Conservation (phyloP, 1,139 yeast genomes). For the Taphrina wiesneri region DNA sequence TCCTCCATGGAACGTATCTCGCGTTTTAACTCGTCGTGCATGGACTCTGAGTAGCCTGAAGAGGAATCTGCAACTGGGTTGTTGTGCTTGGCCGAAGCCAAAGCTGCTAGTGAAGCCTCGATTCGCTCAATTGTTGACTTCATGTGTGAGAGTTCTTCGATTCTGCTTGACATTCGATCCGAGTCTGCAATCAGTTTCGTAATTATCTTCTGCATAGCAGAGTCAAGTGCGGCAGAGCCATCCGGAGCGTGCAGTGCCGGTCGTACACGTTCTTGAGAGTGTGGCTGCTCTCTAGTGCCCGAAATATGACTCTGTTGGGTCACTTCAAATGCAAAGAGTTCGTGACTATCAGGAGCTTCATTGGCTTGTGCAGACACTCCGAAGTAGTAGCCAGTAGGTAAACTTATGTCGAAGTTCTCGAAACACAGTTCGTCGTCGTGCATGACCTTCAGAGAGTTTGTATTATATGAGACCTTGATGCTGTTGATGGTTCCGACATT, state of each 20-base stretch:
- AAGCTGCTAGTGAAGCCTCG: neutral
- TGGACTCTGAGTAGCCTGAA: neutral
- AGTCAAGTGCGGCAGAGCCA: constrained; percentile 1
- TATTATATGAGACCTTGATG: constrained; percentile 40
- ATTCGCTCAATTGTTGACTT: constrained; percentile 1
- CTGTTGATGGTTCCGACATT: constrained; percentile 44
- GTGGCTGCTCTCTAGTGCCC: neutral
- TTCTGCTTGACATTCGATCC: constrained; percentile 5
- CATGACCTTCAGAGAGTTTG: constrained; percentile 41
- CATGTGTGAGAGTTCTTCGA: neutral
- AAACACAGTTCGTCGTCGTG: constrained; percentile 48
- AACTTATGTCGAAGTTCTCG: constrained; percentile 44
- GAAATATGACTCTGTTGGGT: constrained; percentile 2
- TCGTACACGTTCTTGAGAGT: neutral
- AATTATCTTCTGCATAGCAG: constrained; percentile 14
- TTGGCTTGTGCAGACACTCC: constrained; percentile 47
- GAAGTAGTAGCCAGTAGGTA: constrained; percentile 45
- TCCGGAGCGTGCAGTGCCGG: neutral
- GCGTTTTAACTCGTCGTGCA: constrained; percentile 5
- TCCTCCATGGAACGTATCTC: constrained; percentile 18
- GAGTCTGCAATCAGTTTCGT: constrained; percentile 7
- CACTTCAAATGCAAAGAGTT: constrained; percentile 16
- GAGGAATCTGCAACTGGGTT: neutral
- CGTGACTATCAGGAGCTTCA: constrained; percentile 43
- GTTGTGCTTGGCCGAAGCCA: neutral